A percentile compares a stretch with the other conserved stretches of the same genome.
phyloP scores from a whole-genome alignment of 106 monocot genomes.

The Cymbidium sinense region DNA sequence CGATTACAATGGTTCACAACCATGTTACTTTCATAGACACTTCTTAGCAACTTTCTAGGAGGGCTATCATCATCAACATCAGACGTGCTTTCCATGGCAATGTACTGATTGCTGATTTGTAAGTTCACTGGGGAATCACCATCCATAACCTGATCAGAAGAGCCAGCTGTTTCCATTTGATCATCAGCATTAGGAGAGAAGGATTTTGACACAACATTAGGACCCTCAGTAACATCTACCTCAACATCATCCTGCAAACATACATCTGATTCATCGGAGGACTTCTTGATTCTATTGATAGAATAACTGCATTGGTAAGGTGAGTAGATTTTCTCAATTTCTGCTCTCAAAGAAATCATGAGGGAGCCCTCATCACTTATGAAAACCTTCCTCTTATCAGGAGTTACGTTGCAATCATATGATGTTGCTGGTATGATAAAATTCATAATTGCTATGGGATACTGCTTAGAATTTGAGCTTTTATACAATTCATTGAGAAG shows the following conservation, averaged over 20 bases:
- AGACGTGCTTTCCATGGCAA: slow-evolving; percentile 4
- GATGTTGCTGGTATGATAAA: slow-evolving; percentile 59
- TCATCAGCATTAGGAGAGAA: slow-evolving; percentile 10
- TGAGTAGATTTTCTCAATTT: slow-evolving; percentile 66
- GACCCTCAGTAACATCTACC: neutral
- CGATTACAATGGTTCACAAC: slow-evolving; percentile 18
- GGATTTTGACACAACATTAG: slow-evolving; percentile 8
- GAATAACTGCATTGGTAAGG: slow-evolving; percentile 60
- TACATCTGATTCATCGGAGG: slow-evolving; percentile 17
- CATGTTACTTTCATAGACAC: slow-evolving; percentile 6
- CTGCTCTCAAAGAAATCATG: slow-evolving; percentile 62
- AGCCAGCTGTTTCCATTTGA: neutral
- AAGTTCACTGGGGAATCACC: slow-evolving; percentile 10
- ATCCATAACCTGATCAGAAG: slow-evolving; percentile 13
- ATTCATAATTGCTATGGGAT: slow-evolving; percentile 84
- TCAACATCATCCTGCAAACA: slow-evolving; percentile 17
- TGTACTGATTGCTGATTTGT: slow-evolving; percentile 10
- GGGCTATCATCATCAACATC: slow-evolving; percentile 10
- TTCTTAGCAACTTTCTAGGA: slow-evolving; percentile 15
- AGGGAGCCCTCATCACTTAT: slow-evolving; percentile 65
- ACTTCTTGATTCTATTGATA: slow-evolving; percentile 44
- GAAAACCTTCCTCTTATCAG: slow-evolving; percentile 96
- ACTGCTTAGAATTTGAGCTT: slow-evolving; percentile 79
- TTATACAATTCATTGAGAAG: slow-evolving; percentile 85
- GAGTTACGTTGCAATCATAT: slow-evolving; percentile 96